A percentile compares a stretch with the other conserved stretches of the same genome.
phyloP scores from a whole-genome alignment of 2,329 filamentous ascomycete species.

The Fusarium continuum region DNA sequence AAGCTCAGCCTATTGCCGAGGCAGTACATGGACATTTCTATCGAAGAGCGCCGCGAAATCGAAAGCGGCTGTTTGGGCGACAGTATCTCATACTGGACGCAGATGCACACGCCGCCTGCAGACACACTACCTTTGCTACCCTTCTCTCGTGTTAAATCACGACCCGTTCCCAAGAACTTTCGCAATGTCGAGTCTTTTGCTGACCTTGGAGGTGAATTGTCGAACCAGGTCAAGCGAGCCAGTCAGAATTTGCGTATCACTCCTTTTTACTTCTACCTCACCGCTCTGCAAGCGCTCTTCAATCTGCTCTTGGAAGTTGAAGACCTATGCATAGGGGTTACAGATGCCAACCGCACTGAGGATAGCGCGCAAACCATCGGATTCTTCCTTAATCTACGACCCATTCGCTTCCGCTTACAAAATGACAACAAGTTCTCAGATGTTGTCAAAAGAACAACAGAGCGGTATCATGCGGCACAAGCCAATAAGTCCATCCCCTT shows the following conservation, averaged over 20 bases:
- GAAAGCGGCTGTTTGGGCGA: background rate
- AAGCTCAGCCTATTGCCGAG: background rate
- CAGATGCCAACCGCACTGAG: background rate
- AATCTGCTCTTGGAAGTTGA: background rate
- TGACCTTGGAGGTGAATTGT: background rate
- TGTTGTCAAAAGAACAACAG: background rate
- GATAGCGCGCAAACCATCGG: background rate
- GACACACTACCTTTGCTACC: background rate
- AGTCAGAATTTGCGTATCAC: background rate
- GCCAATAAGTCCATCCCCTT: background rate
- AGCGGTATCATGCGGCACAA: background rate
- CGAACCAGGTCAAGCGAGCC: background rate
- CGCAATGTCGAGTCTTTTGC: background rate
- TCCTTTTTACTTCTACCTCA: background rate
- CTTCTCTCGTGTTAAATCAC: background rate
- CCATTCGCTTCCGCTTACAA: background rate
- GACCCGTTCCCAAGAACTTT: background rate
- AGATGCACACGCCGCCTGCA: background rate
- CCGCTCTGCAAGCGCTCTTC: background rate
- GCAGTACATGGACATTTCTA: background rate
- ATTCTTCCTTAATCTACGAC: background rate
- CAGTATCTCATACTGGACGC: background rate
- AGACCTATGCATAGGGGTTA: background rate
- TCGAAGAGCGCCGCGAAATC: background rate
- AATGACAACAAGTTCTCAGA: background rate